Percentiles rank a stretch among this genome's conserved stretches.
Conservation (phyloP, 768 basidiomycete species). For the Coprinopsis marcescibilis region DNA sequence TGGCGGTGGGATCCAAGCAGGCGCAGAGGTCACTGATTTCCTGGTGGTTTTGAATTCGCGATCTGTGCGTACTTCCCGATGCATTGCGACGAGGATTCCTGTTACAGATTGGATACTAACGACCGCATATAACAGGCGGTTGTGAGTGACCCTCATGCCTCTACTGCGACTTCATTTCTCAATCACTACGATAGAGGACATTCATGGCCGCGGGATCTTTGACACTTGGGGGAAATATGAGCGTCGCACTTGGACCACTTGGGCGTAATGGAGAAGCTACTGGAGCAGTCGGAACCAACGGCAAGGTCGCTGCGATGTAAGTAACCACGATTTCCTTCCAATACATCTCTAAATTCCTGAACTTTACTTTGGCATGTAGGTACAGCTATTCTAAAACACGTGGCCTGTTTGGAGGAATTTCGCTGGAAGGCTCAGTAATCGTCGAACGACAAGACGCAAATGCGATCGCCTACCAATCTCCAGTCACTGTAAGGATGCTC, state of each 20-base stretch:
- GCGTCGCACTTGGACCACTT: constrained; percentile 84
- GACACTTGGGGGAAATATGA: constrained; percentile 87
- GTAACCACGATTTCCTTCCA: constrained; percentile 10
- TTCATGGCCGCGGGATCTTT: constrained; percentile 96
- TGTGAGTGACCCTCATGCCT: constrained; percentile 37
- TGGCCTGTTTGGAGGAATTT: constrained; percentile 90
- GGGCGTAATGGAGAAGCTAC: constrained; percentile 93
- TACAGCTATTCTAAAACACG: constrained; percentile 90
- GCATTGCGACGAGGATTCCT: too few species aligned
- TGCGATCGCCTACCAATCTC: constrained; percentile 66
- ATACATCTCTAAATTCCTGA: constrained; percentile 1
- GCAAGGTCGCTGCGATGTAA: constrained; percentile 89
- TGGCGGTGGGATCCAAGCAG: constrained; percentile 79
- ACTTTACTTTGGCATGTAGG: constrained; percentile 33
- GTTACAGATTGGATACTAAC: constrained; percentile 2
- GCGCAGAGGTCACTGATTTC: constrained; percentile 89
- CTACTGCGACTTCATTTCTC: background rate
- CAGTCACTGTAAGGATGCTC: constrained; percentile 73
- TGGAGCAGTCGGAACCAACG: constrained; percentile 77
- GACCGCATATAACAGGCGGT: constrained; percentile 41
- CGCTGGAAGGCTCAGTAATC: constrained; percentile 84
- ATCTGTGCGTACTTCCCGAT: constrained; percentile 46
- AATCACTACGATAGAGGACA: constrained; percentile 40
- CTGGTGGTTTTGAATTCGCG: constrained; percentile 82
- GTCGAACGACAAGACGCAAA: constrained; percentile 94